phyloP scores from a whole-genome alignment of 2,329 filamentous ascomycete genomes.

The Pseudopyricularia cyperi region DNA sequence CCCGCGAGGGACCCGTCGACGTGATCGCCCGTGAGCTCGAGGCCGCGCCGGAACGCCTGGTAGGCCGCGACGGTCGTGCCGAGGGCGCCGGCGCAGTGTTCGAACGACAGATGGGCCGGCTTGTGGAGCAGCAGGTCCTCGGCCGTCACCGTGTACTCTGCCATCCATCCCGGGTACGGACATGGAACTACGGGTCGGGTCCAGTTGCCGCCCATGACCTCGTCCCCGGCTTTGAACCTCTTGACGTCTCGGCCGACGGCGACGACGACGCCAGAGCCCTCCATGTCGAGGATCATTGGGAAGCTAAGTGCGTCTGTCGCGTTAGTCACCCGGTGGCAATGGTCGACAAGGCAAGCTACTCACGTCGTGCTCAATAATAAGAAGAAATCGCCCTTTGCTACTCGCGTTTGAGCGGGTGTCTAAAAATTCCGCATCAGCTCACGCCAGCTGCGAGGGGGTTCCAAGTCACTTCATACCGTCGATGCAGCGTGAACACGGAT shows the following conservation, averaged over 20 bases:
- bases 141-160: conserved; percentile 24
- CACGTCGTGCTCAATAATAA: conserved; percentile 4
- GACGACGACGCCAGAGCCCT: conserved; percentile 17
- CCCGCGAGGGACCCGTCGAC: conserved; percentile 24
- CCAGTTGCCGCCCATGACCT: conserved; percentile 24
- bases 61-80: conserved; percentile 26
- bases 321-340: neutral
- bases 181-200: conserved; percentile 21
- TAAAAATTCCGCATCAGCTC: conserved; percentile 7
- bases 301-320: conserved; percentile 6
- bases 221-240: conserved; percentile 17
- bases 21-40: conserved; percentile 19
- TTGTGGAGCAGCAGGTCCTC: conserved; percentile 21
- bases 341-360: neutral
- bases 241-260: conserved; percentile 15
- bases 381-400: conserved; percentile 12
- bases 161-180: conserved; percentile 18
- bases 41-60: conserved; percentile 26
- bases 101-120: conserved; percentile 13
- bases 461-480: neutral
- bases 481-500: conserved; percentile 23
- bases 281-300: conserved; percentile 12
- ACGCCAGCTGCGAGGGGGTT: neutral
- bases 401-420: conserved; percentile 20
- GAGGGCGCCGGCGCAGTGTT: conserved; percentile 17